Percentiles rank a stretch among this genome's conserved stretches.
Evolutionary conservation across 768 basidiomycete species (phyloP).

Genomic region (Hydnomerulius pinastri): DNA sequence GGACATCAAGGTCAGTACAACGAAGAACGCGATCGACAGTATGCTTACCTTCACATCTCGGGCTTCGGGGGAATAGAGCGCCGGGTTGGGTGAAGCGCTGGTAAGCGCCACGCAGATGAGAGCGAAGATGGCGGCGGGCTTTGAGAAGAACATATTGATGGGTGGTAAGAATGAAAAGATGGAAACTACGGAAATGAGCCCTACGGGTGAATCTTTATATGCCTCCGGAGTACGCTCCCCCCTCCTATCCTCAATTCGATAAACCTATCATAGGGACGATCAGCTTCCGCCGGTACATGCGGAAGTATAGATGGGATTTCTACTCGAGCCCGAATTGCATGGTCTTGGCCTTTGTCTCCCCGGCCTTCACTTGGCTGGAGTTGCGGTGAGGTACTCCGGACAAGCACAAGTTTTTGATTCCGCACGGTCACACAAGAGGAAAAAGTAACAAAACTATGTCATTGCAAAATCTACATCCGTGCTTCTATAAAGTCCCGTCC

Average conservation of each 20-base stretch:
- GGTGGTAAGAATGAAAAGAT: neutral
- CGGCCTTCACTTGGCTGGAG: too few species aligned
- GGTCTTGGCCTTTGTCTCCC: neutral
- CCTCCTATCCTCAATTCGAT: neutral
- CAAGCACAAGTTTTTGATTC: neutral
- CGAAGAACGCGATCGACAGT: neutral
- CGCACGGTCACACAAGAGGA: neutral
- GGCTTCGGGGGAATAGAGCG: neutral
- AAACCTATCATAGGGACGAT: neutral
- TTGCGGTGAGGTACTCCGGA: too few species aligned
- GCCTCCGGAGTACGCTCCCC: neutral
- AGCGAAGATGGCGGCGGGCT: slow-evolving; percentile 1
- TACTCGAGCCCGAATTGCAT: neutral
- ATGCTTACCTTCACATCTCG: neutral
- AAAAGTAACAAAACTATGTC: too few species aligned
- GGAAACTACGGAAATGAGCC: neutral
- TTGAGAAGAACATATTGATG: neutral
- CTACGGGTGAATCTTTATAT: neutral
- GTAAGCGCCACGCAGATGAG: slow-evolving; percentile 1
- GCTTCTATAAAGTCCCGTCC: neutral
- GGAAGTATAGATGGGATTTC: neutral
- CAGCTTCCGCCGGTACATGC: neutral
- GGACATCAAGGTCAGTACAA: neutral
- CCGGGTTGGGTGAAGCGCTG: slow-evolving; percentile 1
- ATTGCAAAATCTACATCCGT: neutral